phyloP scores from a whole-genome alignment of 2,329 filamentous ascomycete genomes.

The Coniella vitis region DNA sequence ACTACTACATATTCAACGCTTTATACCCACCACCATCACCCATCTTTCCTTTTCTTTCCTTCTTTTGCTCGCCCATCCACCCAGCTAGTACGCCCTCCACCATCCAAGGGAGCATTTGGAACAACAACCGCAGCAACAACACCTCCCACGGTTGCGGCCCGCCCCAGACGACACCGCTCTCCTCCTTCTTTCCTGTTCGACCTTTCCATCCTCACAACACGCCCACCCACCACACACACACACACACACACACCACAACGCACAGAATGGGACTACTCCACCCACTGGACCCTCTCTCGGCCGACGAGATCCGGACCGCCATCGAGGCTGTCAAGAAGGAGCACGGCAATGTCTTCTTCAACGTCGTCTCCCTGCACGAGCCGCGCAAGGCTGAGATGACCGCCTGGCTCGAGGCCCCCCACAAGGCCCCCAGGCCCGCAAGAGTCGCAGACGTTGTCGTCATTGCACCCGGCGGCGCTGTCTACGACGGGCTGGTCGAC shows the following conservation, averaged over 20 bases:
- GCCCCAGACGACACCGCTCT: too few relatives aligned
- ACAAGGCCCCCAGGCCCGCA: slow-evolving; percentile 53
- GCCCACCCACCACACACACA: neutral
- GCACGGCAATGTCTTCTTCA: slow-evolving; percentile 70
- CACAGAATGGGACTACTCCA: slow-evolving; percentile 34
- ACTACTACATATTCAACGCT: too few relatives aligned
- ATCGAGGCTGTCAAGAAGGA: slow-evolving; percentile 63
- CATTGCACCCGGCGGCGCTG: slow-evolving; percentile 69
- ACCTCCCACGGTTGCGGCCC: too few relatives aligned
- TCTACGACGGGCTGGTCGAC: slow-evolving; percentile 78
- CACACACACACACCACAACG: neutral
- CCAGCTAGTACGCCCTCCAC: too few relatives aligned
- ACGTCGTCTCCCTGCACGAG: slow-evolving; percentile 78
- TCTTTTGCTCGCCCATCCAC: too few relatives aligned
- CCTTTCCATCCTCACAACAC: neutral
- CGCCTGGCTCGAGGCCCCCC: slow-evolving; percentile 65
- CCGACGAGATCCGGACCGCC: slow-evolving; percentile 64
- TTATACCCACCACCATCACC: too few relatives aligned
- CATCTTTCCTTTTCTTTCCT: neutral
- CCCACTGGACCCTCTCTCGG: slow-evolving; percentile 71
- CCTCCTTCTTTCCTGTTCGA: neutral
- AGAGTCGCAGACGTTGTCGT: slow-evolving; percentile 78
- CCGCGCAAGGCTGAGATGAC: slow-evolving; percentile 80
- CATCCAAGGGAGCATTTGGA: too few relatives aligned
- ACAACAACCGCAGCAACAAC: too few relatives aligned